Conservation (phyloP, 2,329 filamentous ascomycete genomes). For the Fusarium clavum region DNA sequence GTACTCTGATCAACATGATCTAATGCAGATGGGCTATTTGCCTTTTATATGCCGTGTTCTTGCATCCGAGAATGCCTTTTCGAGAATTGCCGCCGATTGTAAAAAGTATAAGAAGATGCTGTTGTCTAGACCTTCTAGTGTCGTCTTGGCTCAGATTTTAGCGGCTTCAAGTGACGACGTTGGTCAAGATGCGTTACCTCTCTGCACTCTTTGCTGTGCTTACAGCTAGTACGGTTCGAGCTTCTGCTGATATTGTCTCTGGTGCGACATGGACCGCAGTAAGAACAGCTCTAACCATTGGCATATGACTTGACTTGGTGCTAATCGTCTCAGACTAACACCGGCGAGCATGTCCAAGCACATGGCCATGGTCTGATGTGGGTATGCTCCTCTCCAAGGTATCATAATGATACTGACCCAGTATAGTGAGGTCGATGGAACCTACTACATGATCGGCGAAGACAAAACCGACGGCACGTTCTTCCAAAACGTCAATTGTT, state of each 20-base stretch:
- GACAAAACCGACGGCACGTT: slow-evolving; percentile 72
- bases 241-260: slow-evolving; percentile 53
- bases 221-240: slow-evolving; percentile 9
- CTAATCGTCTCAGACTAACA: slow-evolving; percentile 50
- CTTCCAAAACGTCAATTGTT: slow-evolving; percentile 76
- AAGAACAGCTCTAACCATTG: fast-evolving
- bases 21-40: neutral
- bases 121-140: neutral
- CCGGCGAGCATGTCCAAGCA: slow-evolving; percentile 70
- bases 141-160: neutral
- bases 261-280: slow-evolving; percentile 62
- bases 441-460: slow-evolving; percentile 77
- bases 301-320: fast-evolving
- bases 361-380: slow-evolving; percentile 74
- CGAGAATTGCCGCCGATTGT: neutral
- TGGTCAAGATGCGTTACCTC: slow-evolving; percentile 2
- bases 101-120: neutral
- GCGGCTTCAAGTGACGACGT: neutral
- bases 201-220: slow-evolving; percentile 13
- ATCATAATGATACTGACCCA: neutral
- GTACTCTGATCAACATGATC: neutral
- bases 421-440: slow-evolving; percentile 56
- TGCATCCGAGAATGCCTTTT: slow-evolving; percentile 9
- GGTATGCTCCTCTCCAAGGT: too few species aligned
- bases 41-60: neutral